Percentiles rank a stretch among this genome's conserved stretches.
phyloP scores from a whole-genome alignment of 768 basidiomycete genomes.

The Clitopilus hobsonii region DNA sequence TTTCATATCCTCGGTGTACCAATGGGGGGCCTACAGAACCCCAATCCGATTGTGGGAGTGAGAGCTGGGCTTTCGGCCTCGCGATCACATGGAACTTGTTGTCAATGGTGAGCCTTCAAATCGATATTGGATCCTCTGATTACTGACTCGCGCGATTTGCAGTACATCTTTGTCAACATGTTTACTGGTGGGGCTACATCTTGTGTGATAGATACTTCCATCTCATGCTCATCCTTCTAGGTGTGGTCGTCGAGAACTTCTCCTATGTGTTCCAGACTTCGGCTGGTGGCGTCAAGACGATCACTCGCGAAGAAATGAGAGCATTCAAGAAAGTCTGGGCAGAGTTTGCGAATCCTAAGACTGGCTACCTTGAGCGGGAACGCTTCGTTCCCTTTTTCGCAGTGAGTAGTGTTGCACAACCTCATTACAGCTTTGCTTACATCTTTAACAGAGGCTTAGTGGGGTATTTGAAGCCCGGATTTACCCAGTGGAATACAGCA shows the following conservation, averaged over 20 bases:
- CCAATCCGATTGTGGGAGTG: slow-evolving; percentile 86
- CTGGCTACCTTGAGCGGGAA: slow-evolving; percentile 68
- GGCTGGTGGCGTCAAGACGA: slow-evolving; percentile 71
- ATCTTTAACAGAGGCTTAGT: slow-evolving; percentile 55
- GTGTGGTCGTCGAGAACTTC: slow-evolving; percentile 94
- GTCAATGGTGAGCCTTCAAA: slow-evolving; percentile 69
- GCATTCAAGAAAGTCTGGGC: slow-evolving; percentile 95
- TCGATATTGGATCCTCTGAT: background rate
- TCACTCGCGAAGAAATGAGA: slow-evolving; percentile 90
- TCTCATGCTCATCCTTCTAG: slow-evolving; percentile 20
- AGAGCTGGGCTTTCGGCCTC: slow-evolving; percentile 75
- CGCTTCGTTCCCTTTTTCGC: slow-evolving; percentile 77
- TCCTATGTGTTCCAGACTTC: slow-evolving; percentile 91
- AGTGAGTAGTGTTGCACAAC: slow-evolving; percentile 43
- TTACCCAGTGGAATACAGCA: slow-evolving; percentile 67
- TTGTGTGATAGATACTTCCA: background rate
- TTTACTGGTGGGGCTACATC: slow-evolving; percentile 87
- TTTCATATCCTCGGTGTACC: slow-evolving; percentile 80
- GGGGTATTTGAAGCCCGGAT: slow-evolving; percentile 88
- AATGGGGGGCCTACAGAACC: slow-evolving; percentile 36
- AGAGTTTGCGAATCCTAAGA: slow-evolving; percentile 72
- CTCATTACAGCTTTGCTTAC: background rate
- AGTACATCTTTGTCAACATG: slow-evolving; percentile 97
- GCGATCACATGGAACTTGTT: slow-evolving; percentile 95
- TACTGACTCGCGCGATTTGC: slow-evolving; percentile 6